A percentile compares a stretch with the other conserved stretches of the same genome.
Evolutionary conservation across 371 early-diverging fungal species (phyloP).

Genomic region (Sporodiniella umbellata): DNA sequence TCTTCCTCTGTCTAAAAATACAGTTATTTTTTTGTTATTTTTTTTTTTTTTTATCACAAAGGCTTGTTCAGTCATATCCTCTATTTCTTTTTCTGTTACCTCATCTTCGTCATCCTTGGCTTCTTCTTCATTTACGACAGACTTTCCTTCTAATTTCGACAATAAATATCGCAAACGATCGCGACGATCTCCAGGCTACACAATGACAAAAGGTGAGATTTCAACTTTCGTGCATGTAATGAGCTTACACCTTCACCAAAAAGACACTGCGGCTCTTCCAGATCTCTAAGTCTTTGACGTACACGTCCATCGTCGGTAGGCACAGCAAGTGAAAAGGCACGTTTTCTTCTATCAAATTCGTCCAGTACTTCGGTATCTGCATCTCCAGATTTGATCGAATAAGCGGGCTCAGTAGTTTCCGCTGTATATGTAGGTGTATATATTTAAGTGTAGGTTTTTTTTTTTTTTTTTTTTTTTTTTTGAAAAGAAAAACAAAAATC

Average conservation of each 20-base stretch:
- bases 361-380: constrained; percentile 74
- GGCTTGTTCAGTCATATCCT: background rate
- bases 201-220: background rate
- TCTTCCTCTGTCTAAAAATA: constrained; percentile 57
- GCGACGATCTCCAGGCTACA: constrained; percentile 84
- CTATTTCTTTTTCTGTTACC: constrained; percentile 6
- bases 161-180: constrained; percentile 78
- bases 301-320: constrained; percentile 92
- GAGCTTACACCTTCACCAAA: constrained; percentile 90
- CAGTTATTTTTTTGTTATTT: constrained; percentile 57
- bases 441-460: background rate
- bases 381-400: constrained; percentile 50
- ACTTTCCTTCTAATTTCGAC: constrained; percentile 50
- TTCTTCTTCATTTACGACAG: constrained; percentile 48
- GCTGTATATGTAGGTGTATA: too few relatives aligned
- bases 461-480: background rate
- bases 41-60: constrained; percentile 8
- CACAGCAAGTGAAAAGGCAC: constrained; percentile 79
- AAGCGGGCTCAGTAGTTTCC: constrained; percentile 38
- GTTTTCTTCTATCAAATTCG: constrained; percentile 81
- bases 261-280: constrained; percentile 83
- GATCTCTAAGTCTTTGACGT: constrained; percentile 68
- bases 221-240: background rate
- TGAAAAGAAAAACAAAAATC: background rate
- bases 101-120: constrained; percentile 41